Evolutionary conservation across 2,329 filamentous ascomycete species (phyloP).

Genomic region (Penicillium sp.): DNA sequence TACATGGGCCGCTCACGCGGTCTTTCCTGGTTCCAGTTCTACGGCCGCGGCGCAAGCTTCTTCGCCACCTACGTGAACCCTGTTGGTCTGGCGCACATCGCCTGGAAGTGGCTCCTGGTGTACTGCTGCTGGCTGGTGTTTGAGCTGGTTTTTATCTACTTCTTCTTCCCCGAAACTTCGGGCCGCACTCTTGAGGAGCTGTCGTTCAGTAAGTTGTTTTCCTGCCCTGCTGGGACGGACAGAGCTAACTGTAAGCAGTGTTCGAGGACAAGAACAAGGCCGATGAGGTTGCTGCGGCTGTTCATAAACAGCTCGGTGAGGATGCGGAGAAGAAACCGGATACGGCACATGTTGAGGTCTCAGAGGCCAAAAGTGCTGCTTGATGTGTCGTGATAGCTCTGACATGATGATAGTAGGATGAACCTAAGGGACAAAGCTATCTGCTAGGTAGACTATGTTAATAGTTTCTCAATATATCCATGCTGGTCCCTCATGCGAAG

Average conservation of each 20-base stretch:
- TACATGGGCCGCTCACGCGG: slow-evolving; percentile 60
- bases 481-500: too few species aligned
- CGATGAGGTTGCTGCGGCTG: slow-evolving; percentile 38
- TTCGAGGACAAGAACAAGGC: slow-evolving; percentile 41
- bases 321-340: slow-evolving; percentile 15
- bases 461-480: not conserved
- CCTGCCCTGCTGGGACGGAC: not conserved
- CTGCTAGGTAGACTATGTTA: not conserved
- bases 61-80: slow-evolving; percentile 53
- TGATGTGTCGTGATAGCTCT: slow-evolving; percentile 1
- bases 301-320: slow-evolving; percentile 37
- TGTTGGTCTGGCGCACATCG: slow-evolving; percentile 45
- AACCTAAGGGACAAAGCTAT: not conserved
- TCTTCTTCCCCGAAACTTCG: slow-evolving; percentile 50
- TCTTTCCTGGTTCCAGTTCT: slow-evolving; percentile 60
- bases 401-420: not conserved
- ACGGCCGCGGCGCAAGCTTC: slow-evolving; percentile 53
- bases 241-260: slow-evolving; percentile 29
- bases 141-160: slow-evolving; percentile 47
- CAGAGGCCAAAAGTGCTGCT: slow-evolving; percentile 7
- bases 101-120: slow-evolving; percentile 49
- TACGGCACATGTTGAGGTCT: slow-evolving; percentile 10
- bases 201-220: slow-evolving; percentile 44
- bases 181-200: slow-evolving; percentile 49
- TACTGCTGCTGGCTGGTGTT: slow-evolving; percentile 48